Evolutionary conservation across 306 rosid genomes (phyloP).

Genomic region (Vigna nakashimae): DNA sequence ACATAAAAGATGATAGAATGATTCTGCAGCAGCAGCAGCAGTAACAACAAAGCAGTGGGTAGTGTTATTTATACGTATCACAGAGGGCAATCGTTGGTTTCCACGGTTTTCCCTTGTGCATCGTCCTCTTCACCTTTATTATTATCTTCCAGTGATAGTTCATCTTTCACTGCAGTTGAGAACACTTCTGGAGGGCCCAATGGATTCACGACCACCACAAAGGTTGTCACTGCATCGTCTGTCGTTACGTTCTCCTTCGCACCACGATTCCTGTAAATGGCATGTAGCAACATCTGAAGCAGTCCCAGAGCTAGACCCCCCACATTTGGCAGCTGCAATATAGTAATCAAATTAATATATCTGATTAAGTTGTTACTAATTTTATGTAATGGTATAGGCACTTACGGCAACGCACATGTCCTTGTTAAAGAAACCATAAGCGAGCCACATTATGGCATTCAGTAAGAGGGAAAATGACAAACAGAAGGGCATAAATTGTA

Average conservation of each 20-base stretch:
- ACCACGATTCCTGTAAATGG: constrained; percentile 50
- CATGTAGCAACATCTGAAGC: constrained; percentile 73
- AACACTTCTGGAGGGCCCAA: constrained; percentile 40
- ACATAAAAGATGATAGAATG: background rate
- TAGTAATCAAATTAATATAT: background rate
- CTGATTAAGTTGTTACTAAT: background rate
- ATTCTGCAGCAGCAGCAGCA: background rate
- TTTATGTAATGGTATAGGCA: background rate
- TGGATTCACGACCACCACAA: constrained; percentile 34
- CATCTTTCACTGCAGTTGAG: constrained; percentile 30
- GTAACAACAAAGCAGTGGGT: background rate
- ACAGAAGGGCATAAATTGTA: constrained; percentile 72
- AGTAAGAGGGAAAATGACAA: constrained; percentile 77
- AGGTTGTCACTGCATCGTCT: constrained; percentile 12
- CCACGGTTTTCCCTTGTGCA: background rate
- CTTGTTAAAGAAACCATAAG: constrained; percentile 59
- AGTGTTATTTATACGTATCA: background rate
- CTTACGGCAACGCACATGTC: constrained; percentile 75
- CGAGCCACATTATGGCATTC: constrained; percentile 81
- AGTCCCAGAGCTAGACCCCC: constrained; percentile 69
- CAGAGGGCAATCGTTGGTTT: constrained; percentile 15
- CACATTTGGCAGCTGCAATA: constrained; percentile 68
- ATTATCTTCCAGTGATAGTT: background rate
- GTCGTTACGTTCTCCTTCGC: background rate
- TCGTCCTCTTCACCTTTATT: background rate